These are phyloP conservation scores for Halenospora varia DNA, from an alignment of 495 filamentous ascomycete genomes.

Conservation along the genomic window DNA sequence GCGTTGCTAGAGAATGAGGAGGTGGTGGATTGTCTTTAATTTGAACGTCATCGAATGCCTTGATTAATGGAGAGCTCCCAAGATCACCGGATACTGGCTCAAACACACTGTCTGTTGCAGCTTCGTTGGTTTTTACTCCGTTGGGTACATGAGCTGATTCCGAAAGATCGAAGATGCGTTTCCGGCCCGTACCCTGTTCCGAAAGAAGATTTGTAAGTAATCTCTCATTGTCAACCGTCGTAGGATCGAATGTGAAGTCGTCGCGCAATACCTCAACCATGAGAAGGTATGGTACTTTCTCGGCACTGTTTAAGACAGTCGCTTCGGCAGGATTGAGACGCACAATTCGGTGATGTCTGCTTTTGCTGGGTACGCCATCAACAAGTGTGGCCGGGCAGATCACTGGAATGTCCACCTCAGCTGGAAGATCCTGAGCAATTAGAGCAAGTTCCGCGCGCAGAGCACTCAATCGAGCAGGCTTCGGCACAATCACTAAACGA, in stretches of 20 bases:
- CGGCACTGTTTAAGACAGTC: slow-evolving; percentile 73
- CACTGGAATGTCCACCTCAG: slow-evolving; percentile 72
- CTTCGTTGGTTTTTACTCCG: slow-evolving; percentile 29
- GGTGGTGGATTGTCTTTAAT: slow-evolving; percentile 15
- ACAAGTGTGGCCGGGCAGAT: slow-evolving; percentile 66
- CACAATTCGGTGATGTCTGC: slow-evolving; percentile 69
- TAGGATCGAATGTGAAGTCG: slow-evolving; percentile 71
- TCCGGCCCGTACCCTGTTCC: slow-evolving; percentile 54
- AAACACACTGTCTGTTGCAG: slow-evolving; percentile 65
- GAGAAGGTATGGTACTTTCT: slow-evolving; percentile 71
- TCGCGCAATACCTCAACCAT: slow-evolving; percentile 73
- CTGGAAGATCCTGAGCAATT: slow-evolving; percentile 66
- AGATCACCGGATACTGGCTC: slow-evolving; percentile 69
- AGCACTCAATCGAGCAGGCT: slow-evolving; percentile 69
- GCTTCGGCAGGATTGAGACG: slow-evolving; percentile 73
- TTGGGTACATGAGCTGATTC: slow-evolving; percentile 36
- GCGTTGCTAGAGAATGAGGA: slow-evolving; percentile 7
- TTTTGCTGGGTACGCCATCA: slow-evolving; percentile 58
- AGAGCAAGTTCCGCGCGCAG: slow-evolving; percentile 70
- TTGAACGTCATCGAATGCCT: slow-evolving; percentile 39
- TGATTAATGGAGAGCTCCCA: slow-evolving; percentile 60
- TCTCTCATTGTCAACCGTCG: slow-evolving; percentile 57
- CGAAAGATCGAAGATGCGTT: slow-evolving; percentile 66
- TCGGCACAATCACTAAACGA: slow-evolving; percentile 67
- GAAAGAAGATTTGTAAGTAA: slow-evolving; percentile 55